Evolutionary conservation across 2,329 filamentous ascomycete species (phyloP).

Genomic region (Coniochaeta hoffmannii): DNA sequence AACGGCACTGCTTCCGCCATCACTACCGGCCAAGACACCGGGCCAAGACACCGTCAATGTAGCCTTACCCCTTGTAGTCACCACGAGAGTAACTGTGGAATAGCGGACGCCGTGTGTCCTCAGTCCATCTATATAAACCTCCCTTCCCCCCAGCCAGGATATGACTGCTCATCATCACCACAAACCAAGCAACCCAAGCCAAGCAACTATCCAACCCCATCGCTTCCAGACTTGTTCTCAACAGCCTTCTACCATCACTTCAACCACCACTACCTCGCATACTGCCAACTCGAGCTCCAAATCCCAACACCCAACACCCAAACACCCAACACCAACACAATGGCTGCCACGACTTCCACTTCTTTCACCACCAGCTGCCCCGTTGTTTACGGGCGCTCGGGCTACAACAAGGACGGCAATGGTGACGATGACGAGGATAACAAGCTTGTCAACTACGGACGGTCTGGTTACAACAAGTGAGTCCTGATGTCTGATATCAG

Average conservation of each 20-base stretch:
- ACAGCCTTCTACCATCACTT: constrained; percentile 6
- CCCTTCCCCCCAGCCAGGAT: constrained; percentile 11
- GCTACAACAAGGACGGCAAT: constrained; percentile 36
- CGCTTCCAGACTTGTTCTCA: constrained; percentile 7
- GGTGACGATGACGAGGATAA: constrained; percentile 19
- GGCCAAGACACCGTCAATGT: neutral
- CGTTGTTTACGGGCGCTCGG: constrained; percentile 30
- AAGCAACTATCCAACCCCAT: constrained; percentile 8
- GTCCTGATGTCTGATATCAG: neutral
- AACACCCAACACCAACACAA: constrained; percentile 10
- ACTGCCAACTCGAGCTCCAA: constrained; percentile 7
- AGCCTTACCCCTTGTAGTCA: neutral
- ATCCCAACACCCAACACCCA: no score
- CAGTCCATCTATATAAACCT: constrained; percentile 16
- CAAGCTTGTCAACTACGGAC: constrained; percentile 19
- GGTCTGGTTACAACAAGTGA: constrained; percentile 21
- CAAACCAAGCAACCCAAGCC: neutral
- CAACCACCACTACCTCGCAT: neutral
- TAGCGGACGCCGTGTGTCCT: neutral
- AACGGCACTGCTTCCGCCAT: neutral
- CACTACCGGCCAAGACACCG: neutral
- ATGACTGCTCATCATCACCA: constrained; percentile 14
- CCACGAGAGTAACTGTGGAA: neutral
- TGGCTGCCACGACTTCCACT: constrained; percentile 17
- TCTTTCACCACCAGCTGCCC: constrained; percentile 13